A percentile compares a stretch with the other conserved stretches of the same genome.
Evolutionary conservation across 495 filamentous ascomycete species (phyloP).

Genomic region (Endocarpon pusillum): DNA sequence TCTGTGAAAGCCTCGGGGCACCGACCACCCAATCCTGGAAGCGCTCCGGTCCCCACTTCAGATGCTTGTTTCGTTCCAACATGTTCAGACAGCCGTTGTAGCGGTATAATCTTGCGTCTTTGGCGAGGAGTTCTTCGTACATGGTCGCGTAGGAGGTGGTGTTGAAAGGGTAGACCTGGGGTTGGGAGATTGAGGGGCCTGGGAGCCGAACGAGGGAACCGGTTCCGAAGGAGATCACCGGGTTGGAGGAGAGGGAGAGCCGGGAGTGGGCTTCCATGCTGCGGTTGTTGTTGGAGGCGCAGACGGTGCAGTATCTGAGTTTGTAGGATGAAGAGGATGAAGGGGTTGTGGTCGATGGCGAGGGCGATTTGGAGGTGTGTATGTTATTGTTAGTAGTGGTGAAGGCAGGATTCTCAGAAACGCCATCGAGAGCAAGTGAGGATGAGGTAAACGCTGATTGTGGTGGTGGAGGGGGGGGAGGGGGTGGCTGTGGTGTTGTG

Average conservation of each 20-base stretch:
- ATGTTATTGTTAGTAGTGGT: conserved; percentile 8
- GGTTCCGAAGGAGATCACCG: conserved; percentile 94
- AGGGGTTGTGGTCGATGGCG: conserved; percentile 31
- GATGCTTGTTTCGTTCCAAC: conserved; percentile 75
- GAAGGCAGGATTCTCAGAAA: too few relatives aligned
- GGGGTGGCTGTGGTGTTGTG: conserved; percentile 27
- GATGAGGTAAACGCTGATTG: conserved; percentile 18
- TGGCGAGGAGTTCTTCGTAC: conserved; percentile 68
- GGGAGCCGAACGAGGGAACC: conserved; percentile 89
- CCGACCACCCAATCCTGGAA: conserved; percentile 98
- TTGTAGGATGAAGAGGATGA: conserved; percentile 46
- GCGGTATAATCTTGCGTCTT: conserved; percentile 78
- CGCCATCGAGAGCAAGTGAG: too few relatives aligned
- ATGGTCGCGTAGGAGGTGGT: conserved; percentile 80
- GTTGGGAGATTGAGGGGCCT: conserved; percentile 76
- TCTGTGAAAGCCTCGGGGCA: conserved; percentile 49
- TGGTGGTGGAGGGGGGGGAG: conserved; percentile 36
- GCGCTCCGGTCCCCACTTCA: conserved; percentile 91
- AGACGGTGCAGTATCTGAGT: conserved; percentile 95
- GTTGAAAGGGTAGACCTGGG: conserved; percentile 96
- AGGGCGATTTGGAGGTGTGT: conserved; percentile 13
- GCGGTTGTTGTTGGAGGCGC: conserved; percentile 92
- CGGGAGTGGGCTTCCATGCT: conserved; percentile 97
- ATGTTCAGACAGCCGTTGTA: conserved; percentile 89
- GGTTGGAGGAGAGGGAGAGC: conserved; percentile 62